Evolutionary conservation across 305 asterid genomes (phyloP).

Genomic region (Fraxinus greggii): DNA sequence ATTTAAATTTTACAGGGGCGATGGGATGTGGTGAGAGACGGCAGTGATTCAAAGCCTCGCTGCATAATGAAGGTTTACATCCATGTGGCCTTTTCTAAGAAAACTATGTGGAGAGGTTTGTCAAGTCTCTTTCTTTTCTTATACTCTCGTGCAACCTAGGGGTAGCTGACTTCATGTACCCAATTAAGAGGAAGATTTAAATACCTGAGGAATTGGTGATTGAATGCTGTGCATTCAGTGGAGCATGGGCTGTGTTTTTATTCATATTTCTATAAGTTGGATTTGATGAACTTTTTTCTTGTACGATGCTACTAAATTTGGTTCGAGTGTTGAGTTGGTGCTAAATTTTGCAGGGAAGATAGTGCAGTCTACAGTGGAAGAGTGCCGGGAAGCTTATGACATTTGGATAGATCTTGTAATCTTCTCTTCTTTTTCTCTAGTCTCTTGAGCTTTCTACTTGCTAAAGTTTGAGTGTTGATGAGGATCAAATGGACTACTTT

Average conservation of each 20-base stretch:
- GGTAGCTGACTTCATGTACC: conserved; percentile 14
- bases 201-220: conserved; percentile 1
- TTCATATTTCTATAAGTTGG: neutral
- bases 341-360: conserved; percentile 78
- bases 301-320: conserved; percentile 11
- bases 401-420: conserved; percentile 75
- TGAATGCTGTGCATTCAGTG: neutral
- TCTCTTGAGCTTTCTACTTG: conserved; percentile 16
- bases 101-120: conserved; percentile 91
- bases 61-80: conserved; percentile 69
- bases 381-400: conserved; percentile 80
- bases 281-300: conserved; percentile 3
- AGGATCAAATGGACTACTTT: conserved; percentile 27
- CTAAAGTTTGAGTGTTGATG: conserved; percentile 13
- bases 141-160: neutral
- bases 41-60: conserved; percentile 43
- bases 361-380: conserved; percentile 89
- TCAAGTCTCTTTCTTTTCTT: conserved; percentile 20
- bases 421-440: conserved; percentile 22
- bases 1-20: conserved; percentile 53
- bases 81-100: conserved; percentile 79
- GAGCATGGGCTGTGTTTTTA: neutral
- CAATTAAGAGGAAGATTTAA: conserved; percentile 4
- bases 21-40: conserved; percentile 74
- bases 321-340: conserved; percentile 21